Conservation (phyloP, 176 grass and related monocot species). For the Cenchrus purpureus region DNA sequence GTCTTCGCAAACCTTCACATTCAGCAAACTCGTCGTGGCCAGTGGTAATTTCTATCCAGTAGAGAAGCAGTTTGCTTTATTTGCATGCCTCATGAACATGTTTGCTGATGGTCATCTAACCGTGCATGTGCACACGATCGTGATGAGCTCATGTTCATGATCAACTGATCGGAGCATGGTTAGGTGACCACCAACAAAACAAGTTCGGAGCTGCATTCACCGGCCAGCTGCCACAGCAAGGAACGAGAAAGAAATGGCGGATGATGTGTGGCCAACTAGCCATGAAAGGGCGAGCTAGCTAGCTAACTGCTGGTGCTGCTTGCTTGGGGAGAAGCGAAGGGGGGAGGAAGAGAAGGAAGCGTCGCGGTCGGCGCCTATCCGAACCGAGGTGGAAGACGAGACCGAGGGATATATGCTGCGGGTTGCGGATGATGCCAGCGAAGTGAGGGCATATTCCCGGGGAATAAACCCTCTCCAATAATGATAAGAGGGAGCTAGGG, state of each 20-base stretch:
- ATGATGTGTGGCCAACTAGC: not conserved
- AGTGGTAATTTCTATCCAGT: not conserved
- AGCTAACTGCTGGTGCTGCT: not conserved
- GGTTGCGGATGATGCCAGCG: constrained; percentile 36
- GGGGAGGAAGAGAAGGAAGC: not conserved
- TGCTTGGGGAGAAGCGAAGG: not conserved
- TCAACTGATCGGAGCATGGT: not conserved
- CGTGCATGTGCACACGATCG: constrained; percentile 24
- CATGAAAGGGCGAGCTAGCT: not conserved
- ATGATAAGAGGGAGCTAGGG: not conserved
- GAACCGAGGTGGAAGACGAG: constrained; percentile 16
- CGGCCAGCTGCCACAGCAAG: too few species aligned
- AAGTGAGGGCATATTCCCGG: constrained; percentile 32
- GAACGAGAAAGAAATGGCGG: not conserved
- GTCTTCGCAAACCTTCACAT: too few species aligned
- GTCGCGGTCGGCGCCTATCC: not conserved
- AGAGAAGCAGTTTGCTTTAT: too few species aligned
- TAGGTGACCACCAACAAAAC: constrained; percentile 54
- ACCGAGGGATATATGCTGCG: constrained; percentile 23
- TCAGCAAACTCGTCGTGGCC: not conserved
- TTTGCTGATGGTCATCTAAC: constrained; percentile 86
- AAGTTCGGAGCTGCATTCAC: constrained; percentile 28
- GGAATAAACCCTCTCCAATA: constrained; percentile 39
- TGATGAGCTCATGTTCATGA: too few species aligned
- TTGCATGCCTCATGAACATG: constrained; percentile 47